Percentiles rank a stretch among this genome's conserved stretches.
Evolutionary conservation across 2,329 filamentous ascomycete genomes (phyloP).

Genomic region (Scedosporium minutisporum): DNA sequence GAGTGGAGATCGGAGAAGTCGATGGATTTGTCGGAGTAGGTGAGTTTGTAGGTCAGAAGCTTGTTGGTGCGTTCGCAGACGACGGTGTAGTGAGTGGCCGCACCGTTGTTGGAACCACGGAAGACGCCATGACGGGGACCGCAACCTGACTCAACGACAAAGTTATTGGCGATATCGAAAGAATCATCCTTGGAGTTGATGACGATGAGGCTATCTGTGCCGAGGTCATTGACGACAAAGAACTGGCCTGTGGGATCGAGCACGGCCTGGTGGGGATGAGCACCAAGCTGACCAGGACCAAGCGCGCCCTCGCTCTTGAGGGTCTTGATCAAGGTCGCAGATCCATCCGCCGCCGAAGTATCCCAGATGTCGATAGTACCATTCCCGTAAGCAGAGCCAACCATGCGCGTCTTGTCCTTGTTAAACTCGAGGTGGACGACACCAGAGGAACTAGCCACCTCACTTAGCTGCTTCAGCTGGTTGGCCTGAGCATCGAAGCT

Average conservation of each 20-base stretch:
- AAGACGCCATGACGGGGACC: conserved; percentile 37
- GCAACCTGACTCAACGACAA: conserved; percentile 27
- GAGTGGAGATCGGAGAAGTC: conserved; percentile 24
- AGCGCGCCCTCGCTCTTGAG: neutral
- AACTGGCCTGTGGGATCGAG: conserved; percentile 20
- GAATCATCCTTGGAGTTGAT: conserved; percentile 32
- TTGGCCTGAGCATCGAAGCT: conserved; percentile 22
- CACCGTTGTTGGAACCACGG: neutral
- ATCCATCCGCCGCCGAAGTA: conserved; percentile 21
- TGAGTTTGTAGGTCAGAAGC: conserved; percentile 16
- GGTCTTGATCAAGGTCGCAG: conserved; percentile 27
- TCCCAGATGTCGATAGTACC: conserved; percentile 37
- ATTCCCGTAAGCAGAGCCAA: conserved; percentile 32
- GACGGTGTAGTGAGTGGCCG: conserved; percentile 10
- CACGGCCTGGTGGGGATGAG: conserved; percentile 9
- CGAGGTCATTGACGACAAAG: conserved; percentile 40
- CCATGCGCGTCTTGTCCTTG: conserved; percentile 30
- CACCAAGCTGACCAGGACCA: conserved; percentile 16
- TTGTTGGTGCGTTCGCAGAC: conserved; percentile 12
- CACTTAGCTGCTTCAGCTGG: conserved; percentile 18
- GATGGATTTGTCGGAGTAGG: conserved; percentile 25
- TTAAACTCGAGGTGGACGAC: conserved; percentile 40
- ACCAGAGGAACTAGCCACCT: conserved; percentile 27
- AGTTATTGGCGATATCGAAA: conserved; percentile 25
- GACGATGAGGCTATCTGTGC: conserved; percentile 36